phyloP scores from a whole-genome alignment of 257 asterid species.

The Fraxinus pennsylvanica region DNA sequence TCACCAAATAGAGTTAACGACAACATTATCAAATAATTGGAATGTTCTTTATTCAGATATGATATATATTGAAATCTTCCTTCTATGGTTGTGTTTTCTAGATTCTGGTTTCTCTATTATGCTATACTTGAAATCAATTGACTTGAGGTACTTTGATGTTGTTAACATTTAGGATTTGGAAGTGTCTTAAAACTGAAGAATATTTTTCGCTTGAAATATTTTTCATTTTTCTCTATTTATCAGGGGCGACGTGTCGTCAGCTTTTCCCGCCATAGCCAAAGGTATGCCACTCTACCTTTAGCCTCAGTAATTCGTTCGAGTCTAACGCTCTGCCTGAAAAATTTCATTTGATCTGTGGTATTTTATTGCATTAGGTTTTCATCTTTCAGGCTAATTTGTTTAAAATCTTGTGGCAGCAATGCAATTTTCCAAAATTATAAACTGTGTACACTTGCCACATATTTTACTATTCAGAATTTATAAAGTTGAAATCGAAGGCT shows the following conservation, averaged over 20 bases:
- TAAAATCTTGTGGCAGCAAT: no score
- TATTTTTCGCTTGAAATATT: not conserved
- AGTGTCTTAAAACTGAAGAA: conserved; percentile 14
- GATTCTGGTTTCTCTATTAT: not conserved
- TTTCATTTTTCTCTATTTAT: not conserved
- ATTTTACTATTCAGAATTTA: not conserved
- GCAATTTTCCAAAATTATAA: no score
- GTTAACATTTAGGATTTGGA: conserved; percentile 21
- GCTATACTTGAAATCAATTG: conserved; percentile 6
- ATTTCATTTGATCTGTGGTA: not conserved
- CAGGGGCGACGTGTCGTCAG: not conserved
- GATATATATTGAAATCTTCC: not conserved
- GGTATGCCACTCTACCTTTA: not conserved
- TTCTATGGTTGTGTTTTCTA: not conserved
- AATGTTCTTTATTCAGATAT: not conserved
- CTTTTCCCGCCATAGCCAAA: not conserved
- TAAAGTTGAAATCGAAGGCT: not conserved
- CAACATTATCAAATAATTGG: not conserved
- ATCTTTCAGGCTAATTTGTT: not conserved
- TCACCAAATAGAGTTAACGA: not conserved
- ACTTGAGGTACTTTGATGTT: conserved; percentile 15
- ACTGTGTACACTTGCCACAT: not conserved
- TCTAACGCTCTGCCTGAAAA: not conserved
- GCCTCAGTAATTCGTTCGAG: not conserved
- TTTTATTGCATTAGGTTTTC: not conserved